Conservation (phyloP, 192 early-diverging fungal species). For the Podila minutissima region DNA sequence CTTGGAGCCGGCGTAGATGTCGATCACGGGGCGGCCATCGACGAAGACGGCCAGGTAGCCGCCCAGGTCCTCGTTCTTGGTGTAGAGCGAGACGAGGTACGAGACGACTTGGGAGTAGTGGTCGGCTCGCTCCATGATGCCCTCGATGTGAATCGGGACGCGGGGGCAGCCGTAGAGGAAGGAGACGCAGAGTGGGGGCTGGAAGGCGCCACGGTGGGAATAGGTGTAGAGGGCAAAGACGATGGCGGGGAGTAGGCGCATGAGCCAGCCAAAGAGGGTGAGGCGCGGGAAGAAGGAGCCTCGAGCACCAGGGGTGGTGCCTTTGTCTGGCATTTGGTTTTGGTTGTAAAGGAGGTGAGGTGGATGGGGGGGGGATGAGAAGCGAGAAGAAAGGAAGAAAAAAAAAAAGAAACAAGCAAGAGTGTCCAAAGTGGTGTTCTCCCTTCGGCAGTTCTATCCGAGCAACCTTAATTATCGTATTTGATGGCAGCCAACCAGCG, state of each 20-base stretch:
- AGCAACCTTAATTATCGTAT: no score
- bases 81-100: constrained; percentile 24
- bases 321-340: constrained; percentile 12
- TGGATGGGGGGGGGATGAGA: background rate
- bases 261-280: constrained; percentile 14
- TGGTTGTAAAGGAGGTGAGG: background rate
- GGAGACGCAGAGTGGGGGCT: constrained; percentile 12
- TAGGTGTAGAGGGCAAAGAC: constrained; percentile 18
- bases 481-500: no score
- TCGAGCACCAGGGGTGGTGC: background rate
- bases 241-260: constrained; percentile 37
- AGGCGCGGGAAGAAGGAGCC: constrained; percentile 16
- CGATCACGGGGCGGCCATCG: constrained; percentile 65
- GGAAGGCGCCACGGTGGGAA: constrained; percentile 23
- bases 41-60: constrained; percentile 59
- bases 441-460: no score
- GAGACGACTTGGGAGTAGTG: constrained; percentile 35
- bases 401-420: no score
- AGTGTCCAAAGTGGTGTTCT: no score
- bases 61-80: constrained; percentile 54
- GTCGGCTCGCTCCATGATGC: constrained; percentile 33
- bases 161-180: constrained; percentile 16
- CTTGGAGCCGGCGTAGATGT: constrained; percentile 73
- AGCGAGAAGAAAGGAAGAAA: background rate
- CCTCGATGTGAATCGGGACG: constrained; percentile 2